Evolutionary conservation across 2,329 filamentous ascomycete species (phyloP), one percentile per base, ranked within the genome.

Genomic region (Sporothrix euskadiensis): DNA sequence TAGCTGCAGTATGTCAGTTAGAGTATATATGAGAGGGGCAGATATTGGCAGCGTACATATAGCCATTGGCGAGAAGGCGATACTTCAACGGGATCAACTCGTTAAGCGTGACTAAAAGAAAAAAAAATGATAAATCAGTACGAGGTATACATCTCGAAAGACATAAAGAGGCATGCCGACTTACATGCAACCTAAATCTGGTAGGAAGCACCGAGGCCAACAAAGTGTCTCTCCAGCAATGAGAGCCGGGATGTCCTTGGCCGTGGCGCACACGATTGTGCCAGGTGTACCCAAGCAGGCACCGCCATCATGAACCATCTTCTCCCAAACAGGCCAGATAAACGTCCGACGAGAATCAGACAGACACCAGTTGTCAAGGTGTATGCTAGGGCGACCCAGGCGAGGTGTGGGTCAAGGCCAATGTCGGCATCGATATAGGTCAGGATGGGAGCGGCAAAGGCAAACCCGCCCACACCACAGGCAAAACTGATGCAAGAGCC

Each of bases 41-140:
- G 16, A n/a, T 3, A 39, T 12, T 19, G 32, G 6, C 4, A 9
- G 41, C 35, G 0, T 16, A 44, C 61, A 65, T 44, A 22, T 65
- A 65, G 14, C 57, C 57, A 68, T 79, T 80, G 41, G 79, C 80
- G 6, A 77, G 61, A 47, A 80, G 78, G 44, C 82, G 81, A 32
- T 79, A 75, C 76, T 80, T 81, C 77, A 81, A 83, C 9, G 81
- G 81, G 5, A 83, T 81, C n/a, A 83, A 77, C 75, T 83, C 82
- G 10, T 77, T 79, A 72, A 82, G 77, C 26, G 81, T 78, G 63
- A 80, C 57, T 61, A 8, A 7, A 16, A 0, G 9, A 1, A 61
- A 32, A 8, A 35, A 35, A 35, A 35, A 35, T 7, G 35, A 35
- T 8, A 35, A 35, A 8, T 35, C 1, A 35, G 35, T 35, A 35